Base-by-base conservation (phyloP, 495 filamentous ascomycete species). In the Penicillium turbatum region DNA sequence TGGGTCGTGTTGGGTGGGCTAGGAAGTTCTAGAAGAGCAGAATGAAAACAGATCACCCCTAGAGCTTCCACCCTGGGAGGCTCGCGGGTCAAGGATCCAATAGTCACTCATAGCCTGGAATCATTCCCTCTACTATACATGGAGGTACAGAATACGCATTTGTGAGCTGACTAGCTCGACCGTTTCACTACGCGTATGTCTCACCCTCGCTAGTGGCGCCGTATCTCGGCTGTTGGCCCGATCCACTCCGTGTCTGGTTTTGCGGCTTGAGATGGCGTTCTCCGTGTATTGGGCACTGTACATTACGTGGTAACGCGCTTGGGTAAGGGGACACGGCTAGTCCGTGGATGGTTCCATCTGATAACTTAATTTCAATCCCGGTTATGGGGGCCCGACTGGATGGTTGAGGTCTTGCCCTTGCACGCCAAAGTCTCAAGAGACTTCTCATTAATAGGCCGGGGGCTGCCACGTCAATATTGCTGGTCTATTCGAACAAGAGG, bases 341-440 rank as follows among this genome's bases (percentile, higher is more conserved):
- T 11, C 35, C 35, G 35, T 8, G 35, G 35, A 37, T 0, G 12
- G 26, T 48, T 24, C 43, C 49, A 56, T 60, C 60, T 52, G 53
- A 63, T 63, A 57, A 63, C 57, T 57, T 55, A 56, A 56, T 30
- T 30, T 47, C 9, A 19, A 21, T 49, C 10, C 21, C 16, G 26
- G 13, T 11, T n/a, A n/a, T n/a, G n/a, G 21, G n/a, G 13, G 11
- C 34, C 46, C 34, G 7, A 8, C 8, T 8, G 13, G 19, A 15
- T 2, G 8, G 7, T 13, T 13, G 5, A 6, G 6, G 6, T 21
- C n/a, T 16, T 48, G 17, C 13, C 15, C 31, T 24, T n/a, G n/a
- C n/a, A n/a, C n/a, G n/a, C n/a, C 15, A 13, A 35, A 35, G 31
- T 19, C 29, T 35, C 17, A 17, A 16, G n/a, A 24, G 19, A 26